Base-by-base conservation (phyloP, 2,329 filamentous ascomycete genomes). In the Daldinia sp. region DNA sequence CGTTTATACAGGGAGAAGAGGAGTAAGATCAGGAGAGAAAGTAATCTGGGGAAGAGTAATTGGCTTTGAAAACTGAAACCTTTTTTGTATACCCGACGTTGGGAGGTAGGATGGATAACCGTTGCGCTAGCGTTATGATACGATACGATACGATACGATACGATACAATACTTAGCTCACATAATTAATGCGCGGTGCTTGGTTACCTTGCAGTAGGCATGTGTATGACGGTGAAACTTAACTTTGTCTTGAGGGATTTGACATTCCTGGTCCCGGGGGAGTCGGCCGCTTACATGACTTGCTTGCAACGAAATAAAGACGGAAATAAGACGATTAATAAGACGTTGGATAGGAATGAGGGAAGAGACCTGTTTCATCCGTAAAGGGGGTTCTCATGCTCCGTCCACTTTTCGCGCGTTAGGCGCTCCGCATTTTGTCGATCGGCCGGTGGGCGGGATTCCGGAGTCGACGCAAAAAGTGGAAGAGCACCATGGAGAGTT, bases 41-140 rank as follows among this genome's bases (percentile, higher is more conserved):
- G 23, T 41, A 41, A 41, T 41, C 37, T 41, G 19, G 37, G 37
- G 52, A 43, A 55, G 59, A 30, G 54, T 60, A 62, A 63, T 67
- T 60, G 53, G 32, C 52, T 48, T 27, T 48, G 30, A 19, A 10
- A 47, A 29, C 19, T 11, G 19, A 41, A 39, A 59, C 50, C 41
- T 64, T 62, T 39, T 53, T 30, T 50, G 64, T 47, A 67, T 67
- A 62, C 48, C 25, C 41, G 52, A 37, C 27, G 50, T 47, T 41
- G 23, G 29, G 48, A 35, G 34, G 23, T 15, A n/a, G 10, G 41
- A 41, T 35, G 13, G 37, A 5, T 29, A 15, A 27, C 15, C 10
- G 25, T 43, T 54, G 58, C 43, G 37, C 19, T 29, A 21, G 19
- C 37, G 37, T 41, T 11, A 11, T 23, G 37, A 41, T 41, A n/a